Percentiles rank a stretch among this genome's conserved stretches.
Conservation (phyloP, 1,139 yeast species). For the Candida anutae region DNA sequence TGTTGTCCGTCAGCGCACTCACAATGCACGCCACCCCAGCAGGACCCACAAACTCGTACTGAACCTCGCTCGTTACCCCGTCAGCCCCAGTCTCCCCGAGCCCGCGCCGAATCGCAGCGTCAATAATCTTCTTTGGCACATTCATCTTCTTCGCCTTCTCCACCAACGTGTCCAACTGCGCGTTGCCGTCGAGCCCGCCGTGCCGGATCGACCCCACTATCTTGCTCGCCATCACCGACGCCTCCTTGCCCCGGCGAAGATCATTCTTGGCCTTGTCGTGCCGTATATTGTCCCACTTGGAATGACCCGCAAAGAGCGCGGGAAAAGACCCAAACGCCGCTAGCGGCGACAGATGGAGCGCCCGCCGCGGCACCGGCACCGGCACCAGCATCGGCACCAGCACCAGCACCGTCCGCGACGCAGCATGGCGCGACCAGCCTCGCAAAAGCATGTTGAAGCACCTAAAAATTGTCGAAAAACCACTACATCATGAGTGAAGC, state of each 20-base stretch:
- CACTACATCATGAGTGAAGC: no score
- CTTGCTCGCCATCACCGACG: slow-evolving; percentile 65
- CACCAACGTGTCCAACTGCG: slow-evolving; percentile 64
- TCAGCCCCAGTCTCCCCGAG: slow-evolving; percentile 43
- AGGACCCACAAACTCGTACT: slow-evolving; percentile 91
- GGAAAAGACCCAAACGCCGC: background rate
- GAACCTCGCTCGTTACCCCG: slow-evolving; percentile 29
- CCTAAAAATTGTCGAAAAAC: no score
- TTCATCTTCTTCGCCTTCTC: slow-evolving; percentile 75
- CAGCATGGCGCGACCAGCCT: no score
- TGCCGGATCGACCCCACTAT: slow-evolving; percentile 65
- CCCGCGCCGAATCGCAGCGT: slow-evolving; percentile 80
- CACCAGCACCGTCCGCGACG: no score
- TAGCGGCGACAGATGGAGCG: no score
- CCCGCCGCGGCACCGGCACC: no score
- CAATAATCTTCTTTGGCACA: slow-evolving; percentile 79
- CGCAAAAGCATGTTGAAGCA: no score
- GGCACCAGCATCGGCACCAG: no score
- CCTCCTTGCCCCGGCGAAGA: slow-evolving; percentile 61
- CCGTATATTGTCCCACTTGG: slow-evolving; percentile 92
- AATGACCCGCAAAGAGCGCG: slow-evolving; percentile 55
- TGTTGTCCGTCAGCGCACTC: slow-evolving; percentile 85
- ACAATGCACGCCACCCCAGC: slow-evolving; percentile 82
- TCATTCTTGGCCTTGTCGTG: slow-evolving; percentile 94
- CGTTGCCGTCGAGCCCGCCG: slow-evolving; percentile 53